These are phyloP conservation scores for Leccinum angustisporum DNA, from an alignment of 1,284 basidiomycete genomes.

Conservation along the genomic window DNA sequence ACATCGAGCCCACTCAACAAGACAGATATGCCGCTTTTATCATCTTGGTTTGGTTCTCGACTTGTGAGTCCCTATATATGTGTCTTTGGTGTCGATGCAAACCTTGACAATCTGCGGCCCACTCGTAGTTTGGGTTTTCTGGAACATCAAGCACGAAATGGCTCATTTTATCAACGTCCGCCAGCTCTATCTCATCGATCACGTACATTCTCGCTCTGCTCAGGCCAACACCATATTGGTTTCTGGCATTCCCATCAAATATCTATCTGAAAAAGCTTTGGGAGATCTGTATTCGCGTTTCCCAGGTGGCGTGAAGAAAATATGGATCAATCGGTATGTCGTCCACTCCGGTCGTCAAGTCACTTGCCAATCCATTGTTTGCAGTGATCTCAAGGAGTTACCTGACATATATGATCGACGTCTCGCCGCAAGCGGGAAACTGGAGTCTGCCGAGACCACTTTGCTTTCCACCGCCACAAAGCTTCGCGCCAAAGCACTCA, in stretches of 20 bases:
- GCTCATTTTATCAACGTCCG: constrained; percentile 77
- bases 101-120: constrained; percentile 2
- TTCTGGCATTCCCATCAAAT: constrained; percentile 83
- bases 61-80: constrained; percentile 51
- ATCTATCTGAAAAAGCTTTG: constrained; percentile 68
- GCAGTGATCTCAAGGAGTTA: constrained; percentile 74
- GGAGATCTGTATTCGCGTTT: constrained; percentile 68
- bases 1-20: constrained; percentile 55
- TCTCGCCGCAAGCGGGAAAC: constrained; percentile 68
- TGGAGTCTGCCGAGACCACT: constrained; percentile 83
- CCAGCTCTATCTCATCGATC: constrained; percentile 81
- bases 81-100: background rate
- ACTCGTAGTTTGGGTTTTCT: constrained; percentile 77
- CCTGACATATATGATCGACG: constrained; percentile 84
- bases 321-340: constrained; percentile 83
- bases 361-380: background rate
- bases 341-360: background rate
- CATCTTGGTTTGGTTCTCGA: constrained; percentile 71
- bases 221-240: constrained; percentile 89
- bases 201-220: constrained; percentile 67
- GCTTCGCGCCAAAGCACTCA: constrained; percentile 48
- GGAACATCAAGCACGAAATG: constrained; percentile 82
- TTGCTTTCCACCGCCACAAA: constrained; percentile 78
- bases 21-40: constrained; percentile 75
- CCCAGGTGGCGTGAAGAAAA: constrained; percentile 81